Conservation (phyloP, 2,329 filamentous ascomycete genomes). For the Mollisia scopiformis region DNA sequence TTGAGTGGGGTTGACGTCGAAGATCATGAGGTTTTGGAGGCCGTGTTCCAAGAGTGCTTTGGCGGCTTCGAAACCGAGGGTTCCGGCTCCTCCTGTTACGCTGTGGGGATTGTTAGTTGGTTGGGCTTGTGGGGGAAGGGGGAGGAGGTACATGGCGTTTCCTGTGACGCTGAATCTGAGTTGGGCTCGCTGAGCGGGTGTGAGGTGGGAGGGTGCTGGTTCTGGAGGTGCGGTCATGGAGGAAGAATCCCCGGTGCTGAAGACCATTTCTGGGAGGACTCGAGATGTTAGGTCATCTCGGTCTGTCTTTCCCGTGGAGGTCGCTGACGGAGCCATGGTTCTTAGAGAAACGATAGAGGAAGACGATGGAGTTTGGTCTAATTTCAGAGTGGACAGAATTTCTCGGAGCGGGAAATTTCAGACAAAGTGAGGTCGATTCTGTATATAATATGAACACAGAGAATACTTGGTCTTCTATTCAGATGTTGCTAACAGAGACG, state of each 20-base stretch:
- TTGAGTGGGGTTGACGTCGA: constrained; percentile 55
- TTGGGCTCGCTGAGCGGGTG: constrained; percentile 39
- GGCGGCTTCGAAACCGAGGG: constrained; percentile 59
- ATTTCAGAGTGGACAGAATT: neutral
- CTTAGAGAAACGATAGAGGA: neutral
- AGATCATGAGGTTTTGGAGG: constrained; percentile 57
- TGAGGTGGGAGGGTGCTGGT: constrained; percentile 45
- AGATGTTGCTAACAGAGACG: too few relatives aligned
- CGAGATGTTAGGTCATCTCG: constrained; percentile 41
- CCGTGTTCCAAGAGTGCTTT: constrained; percentile 72
- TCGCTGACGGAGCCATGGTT: constrained; percentile 2
- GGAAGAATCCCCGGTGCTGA: constrained; percentile 45
- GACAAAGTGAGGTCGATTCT: too few relatives aligned
- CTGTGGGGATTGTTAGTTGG: too few relatives aligned
- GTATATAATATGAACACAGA: too few relatives aligned
- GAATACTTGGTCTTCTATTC: too few relatives aligned
- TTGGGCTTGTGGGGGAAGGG: too few relatives aligned
- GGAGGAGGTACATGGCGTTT: too few relatives aligned
- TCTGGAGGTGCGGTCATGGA: constrained; percentile 48
- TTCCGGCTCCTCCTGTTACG: constrained; percentile 69
- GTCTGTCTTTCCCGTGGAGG: constrained; percentile 3
- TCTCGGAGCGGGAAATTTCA: too few relatives aligned
- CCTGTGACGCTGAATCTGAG: constrained; percentile 54
- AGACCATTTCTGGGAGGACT: constrained; percentile 43
- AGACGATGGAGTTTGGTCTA: neutral